These are phyloP conservation scores for Talinum fruticosum DNA, from an alignment of 148 eudicot species.

Conservation along the genomic window DNA sequence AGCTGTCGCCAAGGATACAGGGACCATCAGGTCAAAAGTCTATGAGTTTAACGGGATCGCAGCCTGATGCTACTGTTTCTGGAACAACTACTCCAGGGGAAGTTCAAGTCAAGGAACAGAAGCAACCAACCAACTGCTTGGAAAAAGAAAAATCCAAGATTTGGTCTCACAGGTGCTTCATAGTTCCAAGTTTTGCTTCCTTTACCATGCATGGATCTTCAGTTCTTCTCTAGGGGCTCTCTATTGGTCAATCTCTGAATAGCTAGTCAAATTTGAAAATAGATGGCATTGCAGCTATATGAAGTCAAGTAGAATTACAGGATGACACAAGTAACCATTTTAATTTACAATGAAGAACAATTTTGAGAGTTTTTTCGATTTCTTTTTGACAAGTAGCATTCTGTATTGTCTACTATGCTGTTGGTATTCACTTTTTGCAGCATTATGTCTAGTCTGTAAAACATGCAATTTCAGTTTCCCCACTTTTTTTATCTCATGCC, in stretches of 20 bases:
- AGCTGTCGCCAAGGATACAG: constrained; percentile 65
- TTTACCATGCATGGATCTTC: background rate
- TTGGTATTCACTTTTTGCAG: background rate
- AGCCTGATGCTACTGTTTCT: constrained; percentile 93
- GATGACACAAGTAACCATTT: background rate
- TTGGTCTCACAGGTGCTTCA: constrained; percentile 77
- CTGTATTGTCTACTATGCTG: background rate
- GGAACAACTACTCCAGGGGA: constrained; percentile 86
- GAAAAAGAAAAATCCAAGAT: constrained; percentile 93
- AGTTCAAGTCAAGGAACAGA: constrained; percentile 96
- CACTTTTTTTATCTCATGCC: background rate
- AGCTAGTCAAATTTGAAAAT: constrained; percentile 10
- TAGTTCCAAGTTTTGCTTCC: constrained; percentile 3
- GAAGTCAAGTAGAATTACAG: background rate
- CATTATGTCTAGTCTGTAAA: background rate
- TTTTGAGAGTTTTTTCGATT: background rate
- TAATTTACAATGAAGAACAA: background rate
- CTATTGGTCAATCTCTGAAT: background rate
- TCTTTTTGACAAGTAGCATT: background rate
- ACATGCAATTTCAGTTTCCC: background rate
- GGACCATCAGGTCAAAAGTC: constrained; percentile 73
- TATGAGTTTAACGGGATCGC: constrained; percentile 87
- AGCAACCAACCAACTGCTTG: constrained; percentile 84
- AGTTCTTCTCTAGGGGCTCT: background rate
- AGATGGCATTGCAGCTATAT: background rate